phyloP scores from a whole-genome alignment of 805 yeast genomes.

The Starmerella gropengiesseri region DNA sequence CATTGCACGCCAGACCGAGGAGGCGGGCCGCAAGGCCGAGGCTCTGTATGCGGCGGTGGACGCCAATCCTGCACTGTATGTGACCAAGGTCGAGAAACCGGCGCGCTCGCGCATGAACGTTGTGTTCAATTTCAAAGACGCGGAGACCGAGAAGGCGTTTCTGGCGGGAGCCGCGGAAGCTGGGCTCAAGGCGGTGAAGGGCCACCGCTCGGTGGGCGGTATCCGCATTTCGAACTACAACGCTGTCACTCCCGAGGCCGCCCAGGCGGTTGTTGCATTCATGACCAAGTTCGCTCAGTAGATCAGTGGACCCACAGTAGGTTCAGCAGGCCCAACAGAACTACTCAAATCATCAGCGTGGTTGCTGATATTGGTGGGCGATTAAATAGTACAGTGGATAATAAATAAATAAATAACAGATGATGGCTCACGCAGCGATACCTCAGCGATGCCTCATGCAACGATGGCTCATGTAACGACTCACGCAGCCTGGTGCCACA shows the following conservation, averaged over 20 bases:
- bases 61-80: slow-evolving; percentile 51
- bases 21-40: slow-evolving; percentile 51
- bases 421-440: no score
- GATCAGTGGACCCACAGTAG: no score
- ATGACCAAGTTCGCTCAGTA: slow-evolving; percentile 11
- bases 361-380: no score
- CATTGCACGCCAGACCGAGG: slow-evolving; percentile 44
- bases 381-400: not conserved
- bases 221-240: slow-evolving; percentile 88
- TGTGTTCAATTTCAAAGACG: slow-evolving; percentile 65
- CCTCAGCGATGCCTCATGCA: no score
- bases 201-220: slow-evolving; percentile 96
- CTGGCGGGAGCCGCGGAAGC: slow-evolving; percentile 50
- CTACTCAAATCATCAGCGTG: no score
- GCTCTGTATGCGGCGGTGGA: slow-evolving; percentile 57
- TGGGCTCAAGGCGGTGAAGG: slow-evolving; percentile 71
- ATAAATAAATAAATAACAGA: no score
- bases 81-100: slow-evolving; percentile 49
- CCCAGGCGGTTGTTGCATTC: slow-evolving; percentile 16
- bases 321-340: no score
- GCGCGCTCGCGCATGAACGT: slow-evolving; percentile 85
- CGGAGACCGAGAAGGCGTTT: slow-evolving; percentile 56
- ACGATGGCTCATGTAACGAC: not conserved
- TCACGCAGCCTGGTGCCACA: slow-evolving; percentile 13
- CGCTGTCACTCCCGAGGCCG: slow-evolving; percentile 52